Evolutionary conservation across 768 basidiomycete species (phyloP).

Genomic region (Termitomyces eurrhizus): DNA sequence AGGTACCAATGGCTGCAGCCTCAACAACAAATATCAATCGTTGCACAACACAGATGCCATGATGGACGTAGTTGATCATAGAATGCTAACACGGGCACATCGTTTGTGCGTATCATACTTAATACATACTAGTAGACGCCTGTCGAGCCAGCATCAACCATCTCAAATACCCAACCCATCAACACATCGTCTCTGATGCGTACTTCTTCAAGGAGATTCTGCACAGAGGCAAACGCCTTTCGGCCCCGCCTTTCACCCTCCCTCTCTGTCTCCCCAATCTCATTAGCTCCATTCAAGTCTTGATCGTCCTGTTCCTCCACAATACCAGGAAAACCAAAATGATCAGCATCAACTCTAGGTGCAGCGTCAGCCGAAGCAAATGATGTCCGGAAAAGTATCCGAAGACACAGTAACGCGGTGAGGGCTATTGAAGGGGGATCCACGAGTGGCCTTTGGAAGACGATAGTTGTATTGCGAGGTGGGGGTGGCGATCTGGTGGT

Average conservation of each 20-base stretch:
- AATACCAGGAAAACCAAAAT: slow-evolving; percentile 87
- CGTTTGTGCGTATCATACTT: background rate
- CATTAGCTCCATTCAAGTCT: slow-evolving; percentile 44
- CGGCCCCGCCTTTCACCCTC: slow-evolving; percentile 73
- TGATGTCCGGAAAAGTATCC: slow-evolving; percentile 77
- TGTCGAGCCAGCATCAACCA: slow-evolving; percentile 45
- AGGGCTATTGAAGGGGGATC: slow-evolving; percentile 75
- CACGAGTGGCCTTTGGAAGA: slow-evolving; percentile 50
- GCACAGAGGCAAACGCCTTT: slow-evolving; percentile 61
- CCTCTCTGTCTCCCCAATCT: slow-evolving; percentile 46
- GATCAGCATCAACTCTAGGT: slow-evolving; percentile 74
- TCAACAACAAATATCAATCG: background rate
- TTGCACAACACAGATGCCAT: background rate
- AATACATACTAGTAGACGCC: slow-evolving; percentile 5
- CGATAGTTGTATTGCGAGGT: slow-evolving; percentile 57
- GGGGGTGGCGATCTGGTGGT: slow-evolving; percentile 71
- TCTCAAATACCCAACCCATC: slow-evolving; percentile 57
- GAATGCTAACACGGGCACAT: background rate
- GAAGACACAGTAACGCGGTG: slow-evolving; percentile 77
- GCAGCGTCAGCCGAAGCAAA: slow-evolving; percentile 67
- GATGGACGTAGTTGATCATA: background rate
- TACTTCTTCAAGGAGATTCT: slow-evolving; percentile 60
- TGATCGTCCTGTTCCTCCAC: slow-evolving; percentile 76
- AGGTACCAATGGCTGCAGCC: background rate
- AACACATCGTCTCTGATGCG: slow-evolving; percentile 60